Evolutionary conservation across 805 yeast species (phyloP), one percentile per base, ranked within the genome.

Genomic region (Ogataea ganodermae): DNA sequence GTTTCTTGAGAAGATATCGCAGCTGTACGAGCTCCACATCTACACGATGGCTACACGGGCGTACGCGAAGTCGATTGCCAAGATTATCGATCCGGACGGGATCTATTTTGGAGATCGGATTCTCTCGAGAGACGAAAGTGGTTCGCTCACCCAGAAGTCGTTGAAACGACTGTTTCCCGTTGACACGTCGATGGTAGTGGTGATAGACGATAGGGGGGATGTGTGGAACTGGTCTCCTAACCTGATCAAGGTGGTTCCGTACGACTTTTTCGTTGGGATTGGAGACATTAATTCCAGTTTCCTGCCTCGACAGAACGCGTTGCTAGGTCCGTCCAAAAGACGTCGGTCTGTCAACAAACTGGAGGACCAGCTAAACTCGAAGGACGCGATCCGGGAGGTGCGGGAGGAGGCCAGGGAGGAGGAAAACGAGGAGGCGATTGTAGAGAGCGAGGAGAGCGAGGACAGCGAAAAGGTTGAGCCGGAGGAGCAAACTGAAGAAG

Each of bases 161-260:
- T 72, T 94, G 50, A 84, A 86, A 60, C 74, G 98, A 52, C 73
- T 94, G 46, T 94, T 94, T 59, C 99, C 99, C 0, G 96, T 92
- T 2, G 96, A 92, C 56, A 96, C 96, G 20, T 85, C 96, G 14
- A 86, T 94, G 96, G 99, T 94, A 26, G 94, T 88, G 2, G 84
- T 94, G 38, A 94, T 94, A 50, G 99, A 94, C 66, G 99, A 94
- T 66, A 79, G 99, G 63, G 99, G 97, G 2, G 99, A 94, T 66
- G 99, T 94, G 17, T 94, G 99, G 99, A 88, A 87, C 61, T 94
- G 99, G 99, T 87, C 89, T 56, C 83, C 86, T 10, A 91, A 94
- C 62, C 71, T 94, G 57, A 81, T 94, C 49, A 89, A 92, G 67
- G 98, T 92, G 4, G 86, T 90, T 1, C 99, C 99, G 0, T 94